Evolutionary conservation across 129 eudicot genomes (phyloP).

Genomic region (Escallonia herrerae): DNA sequence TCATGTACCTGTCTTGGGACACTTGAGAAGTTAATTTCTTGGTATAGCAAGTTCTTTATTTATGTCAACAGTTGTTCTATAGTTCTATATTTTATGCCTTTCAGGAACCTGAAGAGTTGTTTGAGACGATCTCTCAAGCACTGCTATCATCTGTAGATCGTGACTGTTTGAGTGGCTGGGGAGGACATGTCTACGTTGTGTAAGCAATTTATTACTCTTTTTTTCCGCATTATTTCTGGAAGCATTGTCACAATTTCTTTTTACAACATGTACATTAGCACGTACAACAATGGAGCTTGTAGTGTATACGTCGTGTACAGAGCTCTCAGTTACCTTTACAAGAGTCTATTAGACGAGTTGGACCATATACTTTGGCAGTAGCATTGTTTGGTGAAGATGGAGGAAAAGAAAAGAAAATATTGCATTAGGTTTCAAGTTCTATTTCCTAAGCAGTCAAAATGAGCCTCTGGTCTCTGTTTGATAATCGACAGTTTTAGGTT

Average conservation of each 20-base stretch:
- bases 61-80: too few species aligned
- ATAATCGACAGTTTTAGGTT: neutral
- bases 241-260: neutral
- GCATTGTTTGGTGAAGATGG: too few species aligned
- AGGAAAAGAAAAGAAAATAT: neutral
- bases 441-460: neutral
- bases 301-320: too few species aligned
- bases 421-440: neutral
- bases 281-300: too few species aligned
- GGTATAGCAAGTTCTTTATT: too few species aligned
- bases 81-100: too few species aligned
- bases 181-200: constrained; percentile 95
- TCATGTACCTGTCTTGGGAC: too few species aligned
- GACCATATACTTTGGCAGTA: neutral
- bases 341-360: neutral
- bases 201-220: constrained; percentile 30
- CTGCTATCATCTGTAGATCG: constrained; percentile 84
- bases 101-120: constrained; percentile 88
- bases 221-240: too few species aligned
- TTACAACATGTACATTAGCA: neutral
- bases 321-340: too few species aligned
- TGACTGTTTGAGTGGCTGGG: constrained; percentile 98
- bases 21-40: too few species aligned
- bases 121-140: constrained; percentile 95
- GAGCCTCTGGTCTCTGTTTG: neutral